Base-by-base conservation (phyloP, 2,329 filamentous ascomycete species). In the Apiospora marii region DNA sequence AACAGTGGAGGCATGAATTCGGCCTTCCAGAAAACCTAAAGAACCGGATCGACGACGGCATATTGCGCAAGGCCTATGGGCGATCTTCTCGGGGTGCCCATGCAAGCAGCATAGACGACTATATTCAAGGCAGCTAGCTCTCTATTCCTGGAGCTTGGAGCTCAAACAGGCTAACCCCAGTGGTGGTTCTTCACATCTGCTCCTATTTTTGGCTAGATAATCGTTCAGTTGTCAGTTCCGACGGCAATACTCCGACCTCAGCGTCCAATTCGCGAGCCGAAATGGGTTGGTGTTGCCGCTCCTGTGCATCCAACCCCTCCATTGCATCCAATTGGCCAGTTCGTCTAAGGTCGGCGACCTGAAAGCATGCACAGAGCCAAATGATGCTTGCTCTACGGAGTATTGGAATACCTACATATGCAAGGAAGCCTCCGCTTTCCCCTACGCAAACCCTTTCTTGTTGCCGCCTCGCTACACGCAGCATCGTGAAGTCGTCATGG, bases 21-120 rank as follows among this genome's bases (percentile, higher is more conserved):
- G 30, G 19, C 8, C 58, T 64, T 64, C 58, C 58, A 64, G 58
- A 64, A 64, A 64, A n/a, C 58, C 34, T 41, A 64, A 64, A 64
- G 58, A 64, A 64, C 58, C 58, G 34, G 58, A 64, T 64, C 34
- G 34, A 22, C 58, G 16, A 41, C 58, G 16, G n/a, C 58, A n/a
- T 64, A 64, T 64, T 37, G 37, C 34, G 34, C 37, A 22, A 41
- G 34, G 37, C 22, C 19, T 64, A 41, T 64, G 37, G 58, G n/a
- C 58, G 58, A 64, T 61, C 53, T 61, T 12, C 30, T n/a, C 34
- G 30, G 58, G 10, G 58, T 24, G 34, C 22, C 34, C 34, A 13
- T 64, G 58, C 58, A n/a, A 41, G 58, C 58, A 64, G 34, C 34
- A 37, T 41, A 64, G 30, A 4, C 3, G 19, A 64, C 10, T 41